Percentiles rank a stretch among this genome's conserved stretches.
Evolutionary conservation across 2,329 filamentous ascomycete genomes (phyloP).

Genomic region (Sclerotiophoma versabilis): DNA sequence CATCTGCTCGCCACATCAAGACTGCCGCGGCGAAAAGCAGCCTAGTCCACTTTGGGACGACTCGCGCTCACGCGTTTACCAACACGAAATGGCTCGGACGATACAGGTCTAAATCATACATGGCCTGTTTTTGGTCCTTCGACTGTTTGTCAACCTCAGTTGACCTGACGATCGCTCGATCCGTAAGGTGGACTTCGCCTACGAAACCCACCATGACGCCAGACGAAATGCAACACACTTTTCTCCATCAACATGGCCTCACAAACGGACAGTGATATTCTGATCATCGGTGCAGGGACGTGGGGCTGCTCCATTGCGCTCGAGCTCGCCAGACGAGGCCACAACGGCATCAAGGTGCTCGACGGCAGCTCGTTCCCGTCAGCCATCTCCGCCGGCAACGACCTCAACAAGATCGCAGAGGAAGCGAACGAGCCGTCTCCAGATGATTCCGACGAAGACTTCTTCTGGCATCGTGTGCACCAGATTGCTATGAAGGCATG

Average conservation of each 20-base stretch:
- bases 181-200: conserved; percentile 7
- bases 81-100: too few species aligned
- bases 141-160: background rate
- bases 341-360: conserved; percentile 55
- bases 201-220: background rate
- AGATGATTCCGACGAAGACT: conserved; percentile 43
- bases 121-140: background rate
- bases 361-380: conserved; percentile 55
- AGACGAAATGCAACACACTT: background rate
- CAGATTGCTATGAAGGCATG: conserved; percentile 52
- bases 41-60: conserved; percentile 2
- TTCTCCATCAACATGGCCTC: conserved; percentile 2
- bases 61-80: background rate
- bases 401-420: conserved; percentile 58
- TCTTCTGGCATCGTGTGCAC: conserved; percentile 43
- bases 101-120: background rate
- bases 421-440: conserved; percentile 34
- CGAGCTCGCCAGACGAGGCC: conserved; percentile 57
- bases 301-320: conserved; percentile 60
- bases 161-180: background rate
- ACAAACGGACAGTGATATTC: conserved; percentile 24
- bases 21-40: conserved; percentile 6
- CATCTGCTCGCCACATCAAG: background rate
- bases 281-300: conserved; percentile 59
- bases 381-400: conserved; percentile 56